phyloP scores from a whole-genome alignment of 1,284 basidiomycete species.

The Rugosomyces carneus region DNA sequence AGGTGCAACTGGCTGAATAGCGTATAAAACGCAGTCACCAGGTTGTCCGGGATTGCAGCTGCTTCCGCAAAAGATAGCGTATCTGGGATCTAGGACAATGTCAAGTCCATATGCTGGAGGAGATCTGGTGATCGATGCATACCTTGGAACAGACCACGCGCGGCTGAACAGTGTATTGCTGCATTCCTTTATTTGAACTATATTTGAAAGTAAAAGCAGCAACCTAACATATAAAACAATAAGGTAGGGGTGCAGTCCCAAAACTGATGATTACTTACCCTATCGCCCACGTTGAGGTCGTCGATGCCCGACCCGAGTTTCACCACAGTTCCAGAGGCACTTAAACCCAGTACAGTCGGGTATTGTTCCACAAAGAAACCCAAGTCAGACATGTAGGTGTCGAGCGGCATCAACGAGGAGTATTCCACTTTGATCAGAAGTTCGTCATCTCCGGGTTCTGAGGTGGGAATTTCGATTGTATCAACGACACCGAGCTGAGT shows the following conservation, averaged over 20 bases:
- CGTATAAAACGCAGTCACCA: conserved; percentile 42
- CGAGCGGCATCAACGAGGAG: conserved; percentile 23
- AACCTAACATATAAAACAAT: conserved; percentile 24
- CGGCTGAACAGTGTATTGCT: conserved; percentile 36
- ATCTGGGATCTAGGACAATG: conserved; percentile 33
- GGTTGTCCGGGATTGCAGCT: conserved; percentile 46
- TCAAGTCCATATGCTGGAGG: conserved; percentile 20
- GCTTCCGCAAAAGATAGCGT: conserved; percentile 34
- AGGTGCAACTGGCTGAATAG: conserved; percentile 40
- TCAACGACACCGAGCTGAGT: conserved; percentile 31
- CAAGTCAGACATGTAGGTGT: background rate
- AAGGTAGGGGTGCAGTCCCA: conserved; percentile 14
- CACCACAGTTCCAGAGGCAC: conserved; percentile 32
- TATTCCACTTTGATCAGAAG: conserved; percentile 43
- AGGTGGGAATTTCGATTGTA: conserved; percentile 34
- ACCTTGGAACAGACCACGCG: conserved; percentile 37
- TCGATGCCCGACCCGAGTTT: conserved; percentile 33
- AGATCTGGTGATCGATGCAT: conserved; percentile 29
- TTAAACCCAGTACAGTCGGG: conserved; percentile 31
- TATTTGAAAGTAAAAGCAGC: conserved; percentile 27
- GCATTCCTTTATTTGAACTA: conserved; percentile 32
- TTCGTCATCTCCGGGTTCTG: conserved; percentile 32
- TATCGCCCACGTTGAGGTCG: conserved; percentile 38
- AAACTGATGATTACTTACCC: conserved; percentile 21
- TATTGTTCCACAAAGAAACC: conserved; percentile 4